Conservation (phyloP, 495 filamentous ascomycete species). For the Aspergillus carlsbadensis region DNA sequence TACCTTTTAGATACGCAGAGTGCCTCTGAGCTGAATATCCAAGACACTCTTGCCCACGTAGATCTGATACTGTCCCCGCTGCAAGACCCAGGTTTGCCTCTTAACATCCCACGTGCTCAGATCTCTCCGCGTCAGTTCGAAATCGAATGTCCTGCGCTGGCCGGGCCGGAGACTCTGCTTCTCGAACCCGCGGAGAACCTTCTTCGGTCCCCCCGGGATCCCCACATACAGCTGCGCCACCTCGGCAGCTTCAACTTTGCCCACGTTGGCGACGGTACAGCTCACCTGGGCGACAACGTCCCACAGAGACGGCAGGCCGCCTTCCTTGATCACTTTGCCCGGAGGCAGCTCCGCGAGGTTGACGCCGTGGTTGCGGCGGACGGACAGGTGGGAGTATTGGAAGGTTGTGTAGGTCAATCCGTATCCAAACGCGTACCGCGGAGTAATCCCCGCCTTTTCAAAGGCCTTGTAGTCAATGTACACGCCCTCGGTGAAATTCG, state of each 20-base stretch:
- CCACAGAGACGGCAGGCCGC: constrained; percentile 59
- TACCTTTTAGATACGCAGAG: not conserved
- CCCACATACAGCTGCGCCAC: constrained; percentile 59
- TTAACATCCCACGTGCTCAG: constrained; percentile 65
- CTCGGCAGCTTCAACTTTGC: constrained; percentile 50
- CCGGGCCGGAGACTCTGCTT: constrained; percentile 52
- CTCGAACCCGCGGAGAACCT: constrained; percentile 65
- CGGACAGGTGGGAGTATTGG: constrained; percentile 38
- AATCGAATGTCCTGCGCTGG: constrained; percentile 41
- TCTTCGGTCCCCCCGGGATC: constrained; percentile 46
- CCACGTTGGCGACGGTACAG: constrained; percentile 51
- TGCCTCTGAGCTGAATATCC: constrained; percentile 19
- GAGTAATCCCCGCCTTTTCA: constrained; percentile 53
- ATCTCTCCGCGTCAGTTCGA: constrained; percentile 62
- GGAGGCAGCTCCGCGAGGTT: constrained; percentile 12
- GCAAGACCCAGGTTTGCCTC: constrained; percentile 59
- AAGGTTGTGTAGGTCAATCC: constrained; percentile 69
- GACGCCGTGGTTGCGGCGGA: not conserved
- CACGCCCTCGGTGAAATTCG: constrained; percentile 60
- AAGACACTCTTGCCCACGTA: constrained; percentile 54
- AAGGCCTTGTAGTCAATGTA: constrained; percentile 69
- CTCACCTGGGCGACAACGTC: constrained; percentile 54
- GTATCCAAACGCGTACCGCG: constrained; percentile 66
- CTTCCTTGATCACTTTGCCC: constrained; percentile 38
- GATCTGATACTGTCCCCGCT: constrained; percentile 33